phyloP scores from a whole-genome alignment of 805 yeast genomes.

The Sungouiella blattae region DNA sequence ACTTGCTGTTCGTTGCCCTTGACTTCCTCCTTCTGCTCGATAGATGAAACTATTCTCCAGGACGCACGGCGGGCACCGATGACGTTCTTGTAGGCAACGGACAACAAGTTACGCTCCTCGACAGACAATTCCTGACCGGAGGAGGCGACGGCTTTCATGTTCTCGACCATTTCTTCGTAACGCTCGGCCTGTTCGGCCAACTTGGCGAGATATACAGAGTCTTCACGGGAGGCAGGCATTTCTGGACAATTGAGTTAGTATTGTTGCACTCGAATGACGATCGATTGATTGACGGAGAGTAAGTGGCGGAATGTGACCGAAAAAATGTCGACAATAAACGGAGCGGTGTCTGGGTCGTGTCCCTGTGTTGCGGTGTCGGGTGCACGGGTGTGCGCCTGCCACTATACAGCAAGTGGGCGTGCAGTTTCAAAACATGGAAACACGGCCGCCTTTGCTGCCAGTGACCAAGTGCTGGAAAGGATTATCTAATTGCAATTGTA shows the following conservation, averaged over 20 bases:
- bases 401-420: too few relatives aligned
- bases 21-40: slow-evolving; percentile 96
- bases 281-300: slow-evolving; percentile 2
- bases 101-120: slow-evolving; percentile 94
- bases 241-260: slow-evolving; percentile 14
- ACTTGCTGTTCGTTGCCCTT: slow-evolving; percentile 94
- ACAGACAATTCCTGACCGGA: slow-evolving; percentile 93
- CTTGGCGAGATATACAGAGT: slow-evolving; percentile 95
- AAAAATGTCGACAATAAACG: slow-evolving; percentile 17
- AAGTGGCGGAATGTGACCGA: slow-evolving; percentile 4
- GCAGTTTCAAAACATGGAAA: too few relatives aligned
- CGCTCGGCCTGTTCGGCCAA: slow-evolving; percentile 99
- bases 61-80: slow-evolving; percentile 99
- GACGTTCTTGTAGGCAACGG: slow-evolving; percentile 97
- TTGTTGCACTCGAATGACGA: neutral
- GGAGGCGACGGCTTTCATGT: slow-evolving; percentile 96
- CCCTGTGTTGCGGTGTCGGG: slow-evolving; percentile 18
- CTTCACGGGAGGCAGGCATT: slow-evolving; percentile 90
- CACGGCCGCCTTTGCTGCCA: too few relatives aligned
- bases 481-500: too few relatives aligned
- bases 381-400: slow-evolving; percentile 15
- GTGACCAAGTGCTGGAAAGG: too few relatives aligned
- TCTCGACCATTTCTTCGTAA: slow-evolving; percentile 98
- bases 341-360: slow-evolving; percentile 15
- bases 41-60: slow-evolving; percentile 97